phyloP scores from a whole-genome alignment of 192 early-diverging fungal species.

The Geosiphon pyriformis region DNA sequence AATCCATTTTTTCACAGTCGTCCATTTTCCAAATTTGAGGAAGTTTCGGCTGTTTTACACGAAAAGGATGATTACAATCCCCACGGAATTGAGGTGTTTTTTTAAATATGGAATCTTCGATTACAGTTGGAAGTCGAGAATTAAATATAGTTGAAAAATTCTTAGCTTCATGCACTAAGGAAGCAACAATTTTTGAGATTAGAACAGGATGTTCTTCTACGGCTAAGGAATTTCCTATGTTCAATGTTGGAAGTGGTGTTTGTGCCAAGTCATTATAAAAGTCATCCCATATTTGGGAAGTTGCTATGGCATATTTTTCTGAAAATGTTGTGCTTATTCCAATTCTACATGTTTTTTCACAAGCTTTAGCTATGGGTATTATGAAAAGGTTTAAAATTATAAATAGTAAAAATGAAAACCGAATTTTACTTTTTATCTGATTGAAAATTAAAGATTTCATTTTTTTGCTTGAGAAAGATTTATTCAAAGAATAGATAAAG shows the following conservation, averaged over 20 bases:
- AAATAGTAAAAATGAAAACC: too few relatives aligned
- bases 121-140: constrained; percentile 16
- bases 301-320: constrained; percentile 36
- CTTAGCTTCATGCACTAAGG: constrained; percentile 10
- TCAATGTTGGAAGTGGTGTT: constrained; percentile 20
- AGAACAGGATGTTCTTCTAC: neutral
- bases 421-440: too few relatives aligned
- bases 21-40: constrained; percentile 47
- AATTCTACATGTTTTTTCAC: constrained; percentile 45
- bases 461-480: too few relatives aligned
- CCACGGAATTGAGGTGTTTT: constrained; percentile 47
- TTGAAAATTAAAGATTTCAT: too few relatives aligned
- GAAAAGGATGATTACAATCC: constrained; percentile 47
- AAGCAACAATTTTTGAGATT: neutral
- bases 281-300: constrained; percentile 30
- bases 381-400: too few relatives aligned
- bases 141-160: constrained; percentile 16
- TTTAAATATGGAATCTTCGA: constrained; percentile 40
- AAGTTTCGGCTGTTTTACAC: constrained; percentile 38
- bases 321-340: constrained; percentile 44
- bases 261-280: constrained; percentile 25
- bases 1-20: constrained; percentile 52
- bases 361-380: too few relatives aligned
- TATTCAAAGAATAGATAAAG: too few relatives aligned
- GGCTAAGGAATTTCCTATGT: neutral